Evolutionary conservation across 257 asterid species (phyloP), one percentile per base, ranked within the genome.

Genomic region (Gentiana macrophylla): DNA sequence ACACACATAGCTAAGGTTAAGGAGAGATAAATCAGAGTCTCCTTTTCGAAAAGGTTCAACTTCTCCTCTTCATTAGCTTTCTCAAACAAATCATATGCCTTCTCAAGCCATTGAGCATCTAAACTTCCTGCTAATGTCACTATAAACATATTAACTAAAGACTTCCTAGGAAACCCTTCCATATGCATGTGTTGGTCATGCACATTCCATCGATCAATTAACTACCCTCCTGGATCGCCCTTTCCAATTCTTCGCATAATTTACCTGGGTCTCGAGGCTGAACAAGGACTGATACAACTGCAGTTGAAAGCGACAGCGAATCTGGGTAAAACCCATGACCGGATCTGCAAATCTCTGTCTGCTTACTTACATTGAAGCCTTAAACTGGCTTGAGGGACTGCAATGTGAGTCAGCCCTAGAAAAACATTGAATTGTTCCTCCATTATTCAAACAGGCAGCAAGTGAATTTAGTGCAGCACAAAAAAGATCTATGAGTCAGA

Each of bases 201-300:
- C 77, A 91, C 77, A 66, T 70, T 58, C 95, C 97, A 91, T 1
- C 93, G 94, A 60, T 87, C 84, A 67, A 55, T 13, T 84, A 62
- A 46, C 84, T 80, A 43, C 45, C 60, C 45, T 83, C 94, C 60
- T 70, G 55, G 10, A 80, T 70, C 8, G 87, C 90, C 60, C 53
- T 61, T 70, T 87, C 94, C 33, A 87, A 64, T 63, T 84, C 93
- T 77, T 81, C 86, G 3, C 75, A 78, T 52, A 91, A 73, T 73
- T 77, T 84, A n/a, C 93, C 92, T 3, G 77, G 74, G 52, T 91
- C 97, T 36, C 88, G 83, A 59, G 98, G n/a, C 79, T 81, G 95
- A 62, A 87, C 93, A 55, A 91, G 79, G 65, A 91, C 70, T 8
- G 93, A 73, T 53, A 79, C 83, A 56, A 75, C 66, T 47, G 67